Evolutionary conservation across 2,329 filamentous ascomycete species (phyloP), one percentile per base, ranked within the genome.

Genomic region (Colletotrichum sp.): DNA sequence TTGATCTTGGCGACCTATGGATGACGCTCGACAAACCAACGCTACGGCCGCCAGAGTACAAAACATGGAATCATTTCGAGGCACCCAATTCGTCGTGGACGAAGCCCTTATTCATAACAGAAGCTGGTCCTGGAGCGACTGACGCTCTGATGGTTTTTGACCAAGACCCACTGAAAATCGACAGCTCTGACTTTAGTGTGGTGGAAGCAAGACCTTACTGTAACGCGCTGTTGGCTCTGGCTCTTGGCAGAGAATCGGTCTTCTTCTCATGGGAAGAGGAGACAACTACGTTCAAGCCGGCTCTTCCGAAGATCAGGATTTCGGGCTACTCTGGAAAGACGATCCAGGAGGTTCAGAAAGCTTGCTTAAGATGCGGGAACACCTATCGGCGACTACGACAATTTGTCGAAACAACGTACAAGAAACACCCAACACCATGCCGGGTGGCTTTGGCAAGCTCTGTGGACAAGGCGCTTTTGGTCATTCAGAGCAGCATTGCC

Each of bases 41-140:
- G 3, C 66, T 77, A n/a, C 80, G 80, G 6, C 65, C 74, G 7
- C 82, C 87, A 8, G 81, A 84, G 51, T 90, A 91, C 78, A 89
- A 88, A 74, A 93, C 92, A 1, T 97, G 94, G 94, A 92, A 95
- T 76, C 84, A 82, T 3, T 96, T 96, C 77, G 83, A 87, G 3
- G 80, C 83, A 13, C 77, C 83, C 1, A 80, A 85, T n/a, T 79
- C 84, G 7, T 79, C 84, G 6, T 82, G 84, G 12, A 76, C 81
- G 3, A 73, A 69, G 54, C 87, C 90, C 2, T 81, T 88, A 3
- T 92, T 94, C 75, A 83, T 95, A 15, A 92, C 91, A 4, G 94
- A 97, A 82, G 90, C 92, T 33, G 93, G 93, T 0, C 86, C 92
- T 2, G 81, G 82, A 12, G 87, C 89, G 3, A 94, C 94, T 74